Evolutionary conservation across 1,284 basidiomycete species (phyloP), one percentile per base, ranked within the genome.

Genomic region (Ustilago lituana): DNA sequence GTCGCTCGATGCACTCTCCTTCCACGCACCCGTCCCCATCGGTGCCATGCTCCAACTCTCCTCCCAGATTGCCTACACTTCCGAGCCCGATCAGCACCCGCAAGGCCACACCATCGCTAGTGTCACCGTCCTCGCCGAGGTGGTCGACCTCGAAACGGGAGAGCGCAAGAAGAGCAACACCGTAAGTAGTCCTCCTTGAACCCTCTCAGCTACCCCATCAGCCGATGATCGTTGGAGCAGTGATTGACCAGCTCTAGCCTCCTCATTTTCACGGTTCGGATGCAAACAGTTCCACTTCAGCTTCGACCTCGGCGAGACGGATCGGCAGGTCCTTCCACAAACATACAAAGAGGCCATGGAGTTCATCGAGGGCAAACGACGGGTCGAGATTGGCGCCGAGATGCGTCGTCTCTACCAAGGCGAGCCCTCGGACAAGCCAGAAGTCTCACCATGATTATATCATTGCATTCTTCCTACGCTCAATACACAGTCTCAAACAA

Each of bases 1-100:
- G 7, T 73, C 83, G 5, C 72, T 83, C 17, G 83, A 83, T 26
- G 69, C 58, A 5, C 63, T 79, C 32, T 61, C 65, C 17, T 79
- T 79, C 64, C 77, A 77, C 48, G 54, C 71, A 5, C 77, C 77
- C 23, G 77, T 79, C 7, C 72, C 73, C n/a, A 77, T 79, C 31
- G 77, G 77, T 4, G 67, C 76, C 11, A 64, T 79, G 50, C 69
- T 79, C 3, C 64, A 64, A 22, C 59, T 77, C 41, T 72, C 76
- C 7, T 69, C 77, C 10, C 73, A 74, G n/a, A 62, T 79, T 35
- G 62, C 61, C 22, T 77, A 77, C 54, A 76, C 74, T 2, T 65
- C 57, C 2, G 56, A 59, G 5, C 49, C 60, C 22, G 52, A 53
- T 4, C 27, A 46, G 8, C 54, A 55, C 14, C 45, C 45, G 6